A percentile compares a stretch with the other conserved stretches of the same genome.
phyloP scores from a whole-genome alignment of 495 filamentous ascomycete species.

The Aspergillus bertholletiae region DNA sequence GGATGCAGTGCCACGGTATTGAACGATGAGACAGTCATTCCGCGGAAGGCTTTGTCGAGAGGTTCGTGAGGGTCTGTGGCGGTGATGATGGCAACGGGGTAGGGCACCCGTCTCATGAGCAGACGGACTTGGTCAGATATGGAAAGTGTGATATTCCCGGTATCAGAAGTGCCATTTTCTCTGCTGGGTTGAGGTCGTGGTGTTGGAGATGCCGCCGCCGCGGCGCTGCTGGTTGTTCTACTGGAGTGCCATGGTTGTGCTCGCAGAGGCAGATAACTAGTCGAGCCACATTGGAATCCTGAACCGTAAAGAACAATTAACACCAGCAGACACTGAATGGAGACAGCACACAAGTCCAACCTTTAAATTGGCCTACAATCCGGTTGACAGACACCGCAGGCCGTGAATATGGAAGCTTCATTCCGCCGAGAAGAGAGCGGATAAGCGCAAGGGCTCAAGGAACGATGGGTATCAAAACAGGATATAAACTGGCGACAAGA shows the following conservation, averaged over 20 bases:
- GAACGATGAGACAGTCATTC: conserved; percentile 82
- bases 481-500: conserved; percentile 1
- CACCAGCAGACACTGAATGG: neutral
- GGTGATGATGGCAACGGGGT: conserved; percentile 74
- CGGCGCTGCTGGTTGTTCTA: neutral
- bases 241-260: neutral
- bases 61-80: conserved; percentile 26
- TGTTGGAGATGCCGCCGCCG: neutral
- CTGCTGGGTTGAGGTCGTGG: neutral
- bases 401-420: conserved; percentile 32
- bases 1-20: conserved; percentile 68
- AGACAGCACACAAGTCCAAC: conserved; percentile 1
- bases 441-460: conserved; percentile 13
- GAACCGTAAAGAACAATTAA: neutral
- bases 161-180: neutral
- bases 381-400: conserved; percentile 16
- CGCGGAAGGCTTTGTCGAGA: conserved; percentile 37
- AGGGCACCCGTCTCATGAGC: conserved; percentile 67
- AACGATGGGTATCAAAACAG: conserved; percentile 5
- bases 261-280: neutral
- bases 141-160: conserved; percentile 12
- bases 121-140: conserved; percentile 47
- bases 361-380: conserved; percentile 5
- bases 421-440: conserved; percentile 18
- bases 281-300: neutral